Conservation (phyloP, 371 early-diverging fungal species). For the Encephalitozoon romaleae region DNA sequence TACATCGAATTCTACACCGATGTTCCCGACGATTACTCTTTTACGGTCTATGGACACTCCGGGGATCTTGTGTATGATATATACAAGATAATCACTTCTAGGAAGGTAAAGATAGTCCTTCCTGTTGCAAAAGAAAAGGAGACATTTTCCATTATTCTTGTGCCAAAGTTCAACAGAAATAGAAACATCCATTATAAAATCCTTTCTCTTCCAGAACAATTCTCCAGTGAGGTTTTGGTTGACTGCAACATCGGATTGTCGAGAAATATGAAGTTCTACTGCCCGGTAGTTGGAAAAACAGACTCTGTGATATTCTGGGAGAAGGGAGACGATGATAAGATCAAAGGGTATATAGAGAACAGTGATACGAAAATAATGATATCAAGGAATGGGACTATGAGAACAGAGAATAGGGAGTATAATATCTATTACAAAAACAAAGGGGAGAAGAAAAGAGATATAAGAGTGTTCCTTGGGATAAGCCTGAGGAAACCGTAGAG, state of each 20-base stretch:
- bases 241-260: constrained; percentile 34
- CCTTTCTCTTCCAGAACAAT: background rate
- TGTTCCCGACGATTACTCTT: constrained; percentile 30
- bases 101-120: constrained; percentile 15
- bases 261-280: constrained; percentile 1
- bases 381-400: constrained; percentile 22
- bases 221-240: constrained; percentile 10
- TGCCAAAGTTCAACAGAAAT: constrained; percentile 28
- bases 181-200: constrained; percentile 20
- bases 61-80: constrained; percentile 25
- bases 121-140: constrained; percentile 27
- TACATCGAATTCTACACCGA: constrained; percentile 44
- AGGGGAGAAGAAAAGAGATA: constrained; percentile 30
- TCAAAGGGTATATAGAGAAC: constrained; percentile 15
- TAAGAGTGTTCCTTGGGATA: constrained; percentile 38
- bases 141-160: background rate
- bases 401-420: constrained; percentile 35
- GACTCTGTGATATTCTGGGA: constrained; percentile 46
- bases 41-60: background rate
- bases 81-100: constrained; percentile 29
- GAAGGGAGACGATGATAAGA: constrained; percentile 2
- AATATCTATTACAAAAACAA: constrained; percentile 36
- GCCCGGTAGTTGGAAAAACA: constrained; percentile 5
- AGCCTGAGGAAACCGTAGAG: background rate
- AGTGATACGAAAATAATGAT: constrained; percentile 9